phyloP scores from a whole-genome alignment of 176 grass and related monocot genomes.

The Neostapfia colusana region DNA sequence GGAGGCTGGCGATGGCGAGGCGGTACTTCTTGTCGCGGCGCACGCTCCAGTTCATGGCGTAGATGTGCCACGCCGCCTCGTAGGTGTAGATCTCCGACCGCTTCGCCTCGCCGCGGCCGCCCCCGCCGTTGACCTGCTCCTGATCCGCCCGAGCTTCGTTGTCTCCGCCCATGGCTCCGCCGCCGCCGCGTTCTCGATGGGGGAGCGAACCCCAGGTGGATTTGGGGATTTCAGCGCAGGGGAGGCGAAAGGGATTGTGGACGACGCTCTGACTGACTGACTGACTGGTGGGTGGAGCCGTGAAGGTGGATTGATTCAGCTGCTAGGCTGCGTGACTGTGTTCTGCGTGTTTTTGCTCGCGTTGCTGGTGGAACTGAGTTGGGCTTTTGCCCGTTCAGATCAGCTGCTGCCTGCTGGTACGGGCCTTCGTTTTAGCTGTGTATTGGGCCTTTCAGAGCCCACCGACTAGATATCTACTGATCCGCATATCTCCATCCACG shows the following conservation, averaged over 20 bases:
- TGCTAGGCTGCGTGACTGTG: background rate
- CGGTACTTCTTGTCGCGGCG: slow-evolving; percentile 99
- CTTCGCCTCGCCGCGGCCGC: slow-evolving; percentile 65
- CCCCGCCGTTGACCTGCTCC: slow-evolving; percentile 34
- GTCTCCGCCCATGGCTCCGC: slow-evolving; percentile 46
- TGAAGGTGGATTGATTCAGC: background rate
- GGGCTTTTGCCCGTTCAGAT: background rate
- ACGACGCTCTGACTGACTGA: background rate
- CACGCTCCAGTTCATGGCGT: slow-evolving; percentile 99
- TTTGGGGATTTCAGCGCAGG: slow-evolving; percentile 20
- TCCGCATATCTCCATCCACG: no score
- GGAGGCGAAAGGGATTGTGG: background rate
- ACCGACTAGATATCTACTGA: background rate
- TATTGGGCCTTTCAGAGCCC: background rate
- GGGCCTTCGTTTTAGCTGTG: background rate
- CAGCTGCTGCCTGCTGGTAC: background rate
- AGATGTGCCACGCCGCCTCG: slow-evolving; percentile 94
- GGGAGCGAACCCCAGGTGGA: slow-evolving; percentile 8
- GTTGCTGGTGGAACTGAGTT: background rate
- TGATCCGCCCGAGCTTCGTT: slow-evolving; percentile 53
- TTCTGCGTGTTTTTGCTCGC: background rate
- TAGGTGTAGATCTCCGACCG: slow-evolving; percentile 99
- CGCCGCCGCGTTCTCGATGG: background rate
- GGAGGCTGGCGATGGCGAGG: slow-evolving; percentile 85
- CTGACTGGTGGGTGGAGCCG: background rate